Evolutionary conservation across 2,329 filamentous ascomycete species (phyloP), one percentile per base, ranked within the genome.

Genomic region (Diaporthe humulicola): DNA sequence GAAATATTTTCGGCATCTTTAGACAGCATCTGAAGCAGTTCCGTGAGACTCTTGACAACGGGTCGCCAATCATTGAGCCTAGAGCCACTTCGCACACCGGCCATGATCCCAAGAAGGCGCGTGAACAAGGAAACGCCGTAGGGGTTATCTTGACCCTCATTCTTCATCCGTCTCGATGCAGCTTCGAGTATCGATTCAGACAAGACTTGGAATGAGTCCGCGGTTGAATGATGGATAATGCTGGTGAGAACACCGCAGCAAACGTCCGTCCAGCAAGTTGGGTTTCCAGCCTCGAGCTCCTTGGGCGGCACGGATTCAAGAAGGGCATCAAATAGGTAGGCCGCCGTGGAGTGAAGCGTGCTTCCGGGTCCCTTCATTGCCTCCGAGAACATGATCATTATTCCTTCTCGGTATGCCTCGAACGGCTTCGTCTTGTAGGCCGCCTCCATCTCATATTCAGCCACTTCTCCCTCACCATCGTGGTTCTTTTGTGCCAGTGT

Each of bases 341-440:
- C 82, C 2, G 89, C 91, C 19, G 88, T 89, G 2, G 91, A 93
- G 79, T 93, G 91, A 61, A 93, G 83, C 1, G 86, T 88, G 66
- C 88, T 80, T 3, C 91, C 90, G 19, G 91, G 88, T 22, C 91
- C 89, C 82, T 93, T 93, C 78, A 91, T 89, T 12, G 96, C 93
- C 83, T 98, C 96, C 5, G 95, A 92, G 80, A 98, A 95, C 88
- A 98, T 93, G 25, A 92, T 94, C 95, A 98, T 98, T 60, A 98
- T 84, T 73, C 96, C 97, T 81, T 97, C 92, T 77, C 93, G 93
- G 82, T 98, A 98, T 19, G 95, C 88, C 17, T 87, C 86, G 75
- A 90, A 90, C 76, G 92, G 89, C 54, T 88, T 88, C 17, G 88
- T 87, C n/a, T 87, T 88, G 42, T 83, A 84, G 71, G 87, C 75